These are phyloP conservation scores for Microcyclosporella mali DNA, from an alignment of 2,329 filamentous ascomycete genomes.

Conservation along the genomic window DNA sequence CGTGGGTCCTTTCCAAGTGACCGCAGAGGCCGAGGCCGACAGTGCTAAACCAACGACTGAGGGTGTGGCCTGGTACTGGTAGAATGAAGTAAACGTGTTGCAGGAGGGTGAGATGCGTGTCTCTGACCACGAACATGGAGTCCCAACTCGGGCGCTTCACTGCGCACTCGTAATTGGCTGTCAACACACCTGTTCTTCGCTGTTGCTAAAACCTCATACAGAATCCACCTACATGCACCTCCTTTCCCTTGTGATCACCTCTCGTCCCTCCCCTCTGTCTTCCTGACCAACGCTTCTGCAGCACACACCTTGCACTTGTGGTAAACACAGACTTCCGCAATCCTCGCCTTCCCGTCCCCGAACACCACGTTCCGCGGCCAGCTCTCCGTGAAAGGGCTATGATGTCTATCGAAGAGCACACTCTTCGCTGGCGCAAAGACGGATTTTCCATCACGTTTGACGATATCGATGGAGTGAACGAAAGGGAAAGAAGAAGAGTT, in stretches of 20 bases:
- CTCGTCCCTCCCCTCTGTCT: not conserved
- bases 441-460: not conserved
- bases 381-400: not conserved
- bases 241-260: too few relatives aligned
- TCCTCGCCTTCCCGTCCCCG: slow-evolving; percentile 1
- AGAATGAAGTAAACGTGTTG: not conserved
- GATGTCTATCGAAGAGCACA: not conserved
- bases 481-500: not conserved
- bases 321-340: slow-evolving; percentile 3
- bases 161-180: too few relatives aligned
- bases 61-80: not conserved
- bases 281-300: not conserved
- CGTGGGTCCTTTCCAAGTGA: slow-evolving; percentile 1
- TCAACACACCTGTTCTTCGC: too few relatives aligned
- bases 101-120: too few relatives aligned
- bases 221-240: too few relatives aligned
- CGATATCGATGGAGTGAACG: slow-evolving; percentile 1
- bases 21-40: not conserved
- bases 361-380: slow-evolving; percentile 3
- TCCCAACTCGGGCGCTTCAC: too few relatives aligned
- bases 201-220: too few relatives aligned
- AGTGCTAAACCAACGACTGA: not conserved
- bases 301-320: slow-evolving; percentile 1
- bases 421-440: not conserved
- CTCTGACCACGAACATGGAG: too few relatives aligned